Conservation (phyloP, 768 basidiomycete genomes). For the Boletus barrowsii region DNA sequence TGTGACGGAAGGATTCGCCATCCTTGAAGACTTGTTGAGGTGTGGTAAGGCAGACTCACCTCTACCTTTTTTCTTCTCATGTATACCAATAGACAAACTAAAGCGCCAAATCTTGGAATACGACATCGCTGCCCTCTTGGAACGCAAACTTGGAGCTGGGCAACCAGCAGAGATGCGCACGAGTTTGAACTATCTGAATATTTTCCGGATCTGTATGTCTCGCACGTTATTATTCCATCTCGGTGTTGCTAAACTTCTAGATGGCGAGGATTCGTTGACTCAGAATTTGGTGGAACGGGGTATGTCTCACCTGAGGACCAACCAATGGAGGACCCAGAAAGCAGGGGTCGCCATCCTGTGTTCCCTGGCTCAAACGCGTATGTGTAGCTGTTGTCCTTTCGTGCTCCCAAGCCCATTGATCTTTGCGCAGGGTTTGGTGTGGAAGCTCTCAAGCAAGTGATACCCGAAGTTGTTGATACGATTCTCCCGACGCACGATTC, state of each 20-base stretch:
- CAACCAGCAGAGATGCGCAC: slow-evolving; percentile 2
- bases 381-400: not conserved
- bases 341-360: slow-evolving; percentile 11
- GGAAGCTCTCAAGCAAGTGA: slow-evolving; percentile 1
- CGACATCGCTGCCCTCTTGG: not conserved
- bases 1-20: slow-evolving; percentile 13
- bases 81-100: not conserved
- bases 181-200: slow-evolving; percentile 1
- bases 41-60: not conserved
- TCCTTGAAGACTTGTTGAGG: slow-evolving; percentile 2
- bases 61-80: not conserved
- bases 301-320: not conserved
- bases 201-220: not conserved
- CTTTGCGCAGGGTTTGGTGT: slow-evolving; percentile 3
- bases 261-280: not conserved
- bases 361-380: slow-evolving; percentile 4
- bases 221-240: not conserved
- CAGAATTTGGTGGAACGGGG: slow-evolving; percentile 1
- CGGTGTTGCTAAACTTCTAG: not conserved
- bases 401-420: not conserved
- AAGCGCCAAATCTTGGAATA: slow-evolving; percentile 1
- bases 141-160: slow-evolving; percentile 1
- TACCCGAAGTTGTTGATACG: slow-evolving; percentile 2
- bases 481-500: slow-evolving; percentile 2
- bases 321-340: slow-evolving; percentile 10